A percentile compares a stretch with the other conserved stretches of the same genome.
phyloP scores from a whole-genome alignment of 192 early-diverging fungal genomes.

The Backusella liffmaniae region DNA sequence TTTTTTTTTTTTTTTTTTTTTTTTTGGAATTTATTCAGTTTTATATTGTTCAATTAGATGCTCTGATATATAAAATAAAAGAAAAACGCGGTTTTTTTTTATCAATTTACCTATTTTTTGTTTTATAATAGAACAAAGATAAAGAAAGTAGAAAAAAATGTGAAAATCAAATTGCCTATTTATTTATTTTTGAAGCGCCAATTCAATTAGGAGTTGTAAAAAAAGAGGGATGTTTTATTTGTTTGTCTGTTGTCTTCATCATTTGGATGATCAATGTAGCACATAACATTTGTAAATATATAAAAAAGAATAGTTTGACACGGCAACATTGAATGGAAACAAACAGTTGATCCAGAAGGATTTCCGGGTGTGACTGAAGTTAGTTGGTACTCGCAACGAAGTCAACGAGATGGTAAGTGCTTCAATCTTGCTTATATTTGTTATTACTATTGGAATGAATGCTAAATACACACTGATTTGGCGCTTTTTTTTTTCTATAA shows the following conservation, averaged over 20 bases:
- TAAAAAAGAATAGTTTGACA: no score
- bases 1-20: not conserved
- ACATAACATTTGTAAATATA: no score
- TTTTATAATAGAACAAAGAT: not conserved
- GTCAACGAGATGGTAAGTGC: no score
- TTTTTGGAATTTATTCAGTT: not conserved
- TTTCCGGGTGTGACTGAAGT: no score
- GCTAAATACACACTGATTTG: no score
- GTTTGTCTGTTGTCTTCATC: not conserved
- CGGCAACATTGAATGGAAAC: no score
- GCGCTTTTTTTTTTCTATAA: no score
- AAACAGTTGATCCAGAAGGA: no score
- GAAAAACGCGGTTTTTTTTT: not conserved
- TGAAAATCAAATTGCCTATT: not conserved
- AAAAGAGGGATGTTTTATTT: not conserved
- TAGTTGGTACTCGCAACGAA: no score
- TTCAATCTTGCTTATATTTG: no score
- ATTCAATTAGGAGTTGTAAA: conserved; percentile 1
- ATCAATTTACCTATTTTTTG: not conserved
- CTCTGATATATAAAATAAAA: not conserved
- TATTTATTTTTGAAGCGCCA: conserved; percentile 7
- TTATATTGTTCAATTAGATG: not conserved
- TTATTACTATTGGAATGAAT: no score
- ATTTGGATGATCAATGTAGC: no score
- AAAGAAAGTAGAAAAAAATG: not conserved